Base-by-base conservation (phyloP, 2,329 filamentous ascomycete genomes). In the Aspergillus eucalypticola region DNA sequence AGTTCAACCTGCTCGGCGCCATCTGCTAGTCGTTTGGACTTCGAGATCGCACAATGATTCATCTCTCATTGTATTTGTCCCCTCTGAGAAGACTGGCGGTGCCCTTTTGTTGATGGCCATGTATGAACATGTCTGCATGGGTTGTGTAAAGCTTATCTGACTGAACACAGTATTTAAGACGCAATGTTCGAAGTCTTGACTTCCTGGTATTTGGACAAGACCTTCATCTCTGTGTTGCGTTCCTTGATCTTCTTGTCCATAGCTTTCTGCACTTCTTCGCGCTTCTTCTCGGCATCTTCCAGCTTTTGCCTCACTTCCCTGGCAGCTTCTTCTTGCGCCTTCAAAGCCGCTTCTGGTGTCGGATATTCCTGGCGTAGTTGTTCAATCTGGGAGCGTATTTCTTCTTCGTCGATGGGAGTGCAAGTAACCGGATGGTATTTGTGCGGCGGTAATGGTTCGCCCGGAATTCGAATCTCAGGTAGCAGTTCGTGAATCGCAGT, bases 231-330 rank as follows among this genome's bases (percentile, higher is more conserved):
- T 4, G 71, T 77, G 55, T 79, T 74, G 35, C 76, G 68, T 59
- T 79, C 76, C 59, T 77, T 77, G 11, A 71, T 70, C 62, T 79
- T 79, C 64, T 78, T 77, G 56, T 79, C 76, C 64, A 79, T 74
- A 3, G 71, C 70, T 51, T 70, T 75, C 58, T 78, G 76, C 0
- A 78, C 67, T 50, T 76, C 69, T 41, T 76, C 75, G 51, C 68
- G 71, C 59, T 77, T 79, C 56, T 70, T 71, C 35, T 75, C 72
- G 3, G 71, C 68, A 35, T 75, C 74, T 55, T 76, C 69, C 23
- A 79, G 69, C 44, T 70, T 73, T 58, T 70, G 67, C 60, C 72
- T 77, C 29, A 73, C 71, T 64, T 79, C 75, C 57, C 69, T 74
- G 19, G 74, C 75, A 7, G 67, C 64, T 49, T 75, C 67, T 54